These are phyloP conservation scores for Phaeosphaeria sp. DNA, from an alignment of 2,329 filamentous ascomycete genomes.

Conservation along the genomic window DNA sequence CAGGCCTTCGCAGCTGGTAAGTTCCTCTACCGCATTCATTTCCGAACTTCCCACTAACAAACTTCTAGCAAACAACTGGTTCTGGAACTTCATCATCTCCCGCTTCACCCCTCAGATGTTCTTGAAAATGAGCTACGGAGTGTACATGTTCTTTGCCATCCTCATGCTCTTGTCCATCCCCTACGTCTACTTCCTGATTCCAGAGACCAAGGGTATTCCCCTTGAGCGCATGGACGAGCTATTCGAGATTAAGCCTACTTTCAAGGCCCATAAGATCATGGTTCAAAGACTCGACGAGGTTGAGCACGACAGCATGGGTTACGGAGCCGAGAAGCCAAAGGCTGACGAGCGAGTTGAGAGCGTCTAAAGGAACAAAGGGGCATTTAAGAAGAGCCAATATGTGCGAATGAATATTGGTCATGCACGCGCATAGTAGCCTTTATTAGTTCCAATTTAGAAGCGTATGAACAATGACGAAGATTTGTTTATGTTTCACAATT, in stretches of 20 bases:
- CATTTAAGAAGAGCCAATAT: not conserved
- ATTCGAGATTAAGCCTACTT: conserved; percentile 53
- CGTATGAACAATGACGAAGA: too few relatives aligned
- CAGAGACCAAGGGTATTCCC: conserved; percentile 55
- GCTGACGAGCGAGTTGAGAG: conserved; percentile 18
- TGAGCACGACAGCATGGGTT: conserved; percentile 40
- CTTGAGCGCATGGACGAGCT: conserved; percentile 58
- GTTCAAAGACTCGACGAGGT: conserved; percentile 46
- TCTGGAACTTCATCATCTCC: conserved; percentile 73
- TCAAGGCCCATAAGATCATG: conserved; percentile 50
- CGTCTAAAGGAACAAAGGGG: not conserved
- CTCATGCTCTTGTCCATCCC: conserved; percentile 55
- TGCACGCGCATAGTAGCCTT: too few relatives aligned
- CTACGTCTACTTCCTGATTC: conserved; percentile 43
- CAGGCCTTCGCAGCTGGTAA: conserved; percentile 50
- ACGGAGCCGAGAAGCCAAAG: conserved; percentile 46
- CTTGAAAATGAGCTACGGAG: conserved; percentile 53
- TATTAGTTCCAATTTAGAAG: too few relatives aligned
- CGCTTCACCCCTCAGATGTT: conserved; percentile 74
- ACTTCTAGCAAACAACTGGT: conserved; percentile 67
- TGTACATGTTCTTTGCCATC: conserved; percentile 57
- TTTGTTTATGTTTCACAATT: not conserved
- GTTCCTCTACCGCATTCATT: not conserved
- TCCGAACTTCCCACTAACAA: conserved; percentile 1
- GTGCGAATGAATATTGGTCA: not conserved